phyloP scores from a whole-genome alignment of 441 rosid genomes.

The Lepidium campestre region DNA sequence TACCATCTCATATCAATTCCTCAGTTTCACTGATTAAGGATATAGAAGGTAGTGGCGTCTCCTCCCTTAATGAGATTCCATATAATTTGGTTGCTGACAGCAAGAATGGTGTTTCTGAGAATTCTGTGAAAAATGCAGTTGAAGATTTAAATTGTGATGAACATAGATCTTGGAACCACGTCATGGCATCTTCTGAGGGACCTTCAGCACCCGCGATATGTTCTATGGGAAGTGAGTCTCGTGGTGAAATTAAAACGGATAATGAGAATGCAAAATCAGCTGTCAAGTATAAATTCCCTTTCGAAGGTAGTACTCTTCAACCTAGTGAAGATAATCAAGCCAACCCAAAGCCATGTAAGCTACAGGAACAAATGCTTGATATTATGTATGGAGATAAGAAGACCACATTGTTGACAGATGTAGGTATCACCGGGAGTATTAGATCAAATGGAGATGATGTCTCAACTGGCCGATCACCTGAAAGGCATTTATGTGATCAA shows the following conservation, averaged over 20 bases:
- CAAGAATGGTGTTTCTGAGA: slow-evolving; percentile 25
- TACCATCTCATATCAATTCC: slow-evolving; percentile 29
- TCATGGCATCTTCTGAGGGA: slow-evolving; percentile 28
- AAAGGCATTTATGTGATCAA: slow-evolving; percentile 30
- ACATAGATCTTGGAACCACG: slow-evolving; percentile 22
- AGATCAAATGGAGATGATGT: slow-evolving; percentile 34
- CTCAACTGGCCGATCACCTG: slow-evolving; percentile 35
- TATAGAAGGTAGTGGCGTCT: slow-evolving; percentile 33
- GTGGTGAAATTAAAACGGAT: slow-evolving; percentile 28
- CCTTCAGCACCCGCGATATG: slow-evolving; percentile 26
- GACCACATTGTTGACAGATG: slow-evolving; percentile 9
- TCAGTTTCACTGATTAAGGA: slow-evolving; percentile 22
- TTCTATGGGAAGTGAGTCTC: slow-evolving; percentile 27
- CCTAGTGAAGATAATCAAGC: slow-evolving; percentile 19
- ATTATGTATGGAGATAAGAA: slow-evolving; percentile 5
- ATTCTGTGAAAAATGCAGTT: slow-evolving; percentile 29
- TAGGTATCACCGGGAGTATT: slow-evolving; percentile 22
- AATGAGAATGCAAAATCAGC: slow-evolving; percentile 16
- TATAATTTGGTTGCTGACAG: slow-evolving; percentile 20
- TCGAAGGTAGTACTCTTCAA: not conserved
- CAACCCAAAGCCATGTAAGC: slow-evolving; percentile 4
- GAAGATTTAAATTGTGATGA: slow-evolving; percentile 23
- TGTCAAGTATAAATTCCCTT: not conserved
- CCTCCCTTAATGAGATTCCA: slow-evolving; percentile 33
- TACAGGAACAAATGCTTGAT: slow-evolving; percentile 10